Evolutionary conservation across 2,329 filamentous ascomycete species (phyloP).

Genomic region (Corynespora cassiicola): DNA sequence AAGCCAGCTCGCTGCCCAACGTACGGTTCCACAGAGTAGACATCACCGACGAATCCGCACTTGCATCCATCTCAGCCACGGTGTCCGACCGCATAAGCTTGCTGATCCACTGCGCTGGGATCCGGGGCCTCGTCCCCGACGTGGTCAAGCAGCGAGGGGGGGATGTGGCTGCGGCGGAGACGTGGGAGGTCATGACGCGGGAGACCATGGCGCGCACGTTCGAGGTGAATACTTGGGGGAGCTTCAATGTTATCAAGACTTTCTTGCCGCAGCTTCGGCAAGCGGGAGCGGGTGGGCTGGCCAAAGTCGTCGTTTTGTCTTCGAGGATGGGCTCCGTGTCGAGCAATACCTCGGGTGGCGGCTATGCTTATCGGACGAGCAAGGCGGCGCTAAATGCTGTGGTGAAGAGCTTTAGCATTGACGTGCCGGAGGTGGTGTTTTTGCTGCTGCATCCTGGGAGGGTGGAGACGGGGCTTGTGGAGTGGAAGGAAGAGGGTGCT

Average conservation of each 20-base stretch:
- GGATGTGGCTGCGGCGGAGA: constrained; percentile 51
- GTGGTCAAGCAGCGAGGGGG: constrained; percentile 25
- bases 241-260: constrained; percentile 48
- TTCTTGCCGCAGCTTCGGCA: constrained; percentile 44
- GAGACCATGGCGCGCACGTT: constrained; percentile 48
- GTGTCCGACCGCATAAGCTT: constrained; percentile 38
- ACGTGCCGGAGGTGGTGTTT: constrained; percentile 51
- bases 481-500: constrained; percentile 53
- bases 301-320: constrained; percentile 51
- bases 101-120: constrained; percentile 53
- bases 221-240: constrained; percentile 51
- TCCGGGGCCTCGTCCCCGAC: constrained; percentile 50
- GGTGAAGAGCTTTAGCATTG: constrained; percentile 51
- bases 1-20: constrained; percentile 7
- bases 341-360: constrained; percentile 48
- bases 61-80: constrained; percentile 19
- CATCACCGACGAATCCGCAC: constrained; percentile 8
- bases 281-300: background rate
- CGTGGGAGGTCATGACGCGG: constrained; percentile 46
- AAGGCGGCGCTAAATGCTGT: constrained; percentile 57
- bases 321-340: constrained; percentile 54
- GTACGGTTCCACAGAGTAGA: constrained; percentile 14
- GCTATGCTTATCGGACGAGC: constrained; percentile 55
- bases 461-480: constrained; percentile 54
- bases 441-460: constrained; percentile 54